Conservation (phyloP, 805 yeast species). For the Suhomyces vadensis region DNA sequence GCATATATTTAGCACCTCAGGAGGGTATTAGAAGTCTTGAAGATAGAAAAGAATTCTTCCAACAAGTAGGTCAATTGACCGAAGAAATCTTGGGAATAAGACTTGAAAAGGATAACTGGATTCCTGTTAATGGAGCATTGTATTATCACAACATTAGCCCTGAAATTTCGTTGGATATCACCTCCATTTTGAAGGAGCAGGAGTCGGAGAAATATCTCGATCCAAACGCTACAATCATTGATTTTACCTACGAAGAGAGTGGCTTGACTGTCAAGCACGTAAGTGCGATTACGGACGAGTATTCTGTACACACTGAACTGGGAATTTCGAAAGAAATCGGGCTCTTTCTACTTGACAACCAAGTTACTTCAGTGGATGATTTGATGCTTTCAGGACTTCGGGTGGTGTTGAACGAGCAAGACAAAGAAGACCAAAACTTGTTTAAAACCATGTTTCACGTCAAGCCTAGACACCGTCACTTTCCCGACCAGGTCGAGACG, state of each 20-base stretch:
- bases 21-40: constrained; percentile 2
- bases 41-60: constrained; percentile 18
- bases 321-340: constrained; percentile 36
- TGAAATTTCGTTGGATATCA: neutral
- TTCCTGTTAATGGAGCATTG: constrained; percentile 30
- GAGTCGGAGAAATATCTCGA: neutral
- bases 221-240: neutral
- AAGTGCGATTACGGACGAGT: neutral
- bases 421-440: constrained; percentile 19
- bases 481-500: constrained; percentile 2
- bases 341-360: constrained; percentile 31
- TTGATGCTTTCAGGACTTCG: constrained; percentile 38
- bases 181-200: neutral
- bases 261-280: neutral
- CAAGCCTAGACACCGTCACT: constrained; percentile 38
- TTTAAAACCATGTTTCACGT: constrained; percentile 43
- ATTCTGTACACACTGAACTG: neutral
- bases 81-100: constrained; percentile 20
- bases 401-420: constrained; percentile 23
- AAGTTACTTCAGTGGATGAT: constrained; percentile 34
- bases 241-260: neutral
- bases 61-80: constrained; percentile 19
- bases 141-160: constrained; percentile 21
- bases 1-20: constrained; percentile 32
- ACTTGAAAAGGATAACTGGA: constrained; percentile 23